Evolutionary conservation across 1,284 basidiomycete species (phyloP).

Genomic region (Kwoniella shivajii): DNA sequence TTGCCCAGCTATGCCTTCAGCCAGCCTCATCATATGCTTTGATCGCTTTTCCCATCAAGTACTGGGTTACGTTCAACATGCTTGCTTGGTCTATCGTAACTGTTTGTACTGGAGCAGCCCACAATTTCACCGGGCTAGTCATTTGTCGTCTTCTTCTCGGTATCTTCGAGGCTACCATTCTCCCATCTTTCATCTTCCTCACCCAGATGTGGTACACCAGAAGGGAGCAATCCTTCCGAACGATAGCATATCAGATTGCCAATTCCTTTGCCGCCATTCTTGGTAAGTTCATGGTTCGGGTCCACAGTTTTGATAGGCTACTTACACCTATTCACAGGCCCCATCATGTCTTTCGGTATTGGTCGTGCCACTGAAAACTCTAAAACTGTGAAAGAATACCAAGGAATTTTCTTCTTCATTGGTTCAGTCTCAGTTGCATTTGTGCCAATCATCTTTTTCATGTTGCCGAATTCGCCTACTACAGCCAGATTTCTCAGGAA

Average conservation of each 20-base stretch:
- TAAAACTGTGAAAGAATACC: constrained; percentile 19
- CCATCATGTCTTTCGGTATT: constrained; percentile 20
- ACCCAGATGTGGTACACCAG: constrained; percentile 31
- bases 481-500: constrained; percentile 28
- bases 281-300: constrained; percentile 31
- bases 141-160: constrained; percentile 28
- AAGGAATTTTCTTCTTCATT: constrained; percentile 28
- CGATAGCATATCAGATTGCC: constrained; percentile 40
- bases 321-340: too few species aligned
- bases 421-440: constrained; percentile 21
- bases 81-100: constrained; percentile 50
- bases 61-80: constrained; percentile 57
- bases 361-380: constrained; percentile 15
- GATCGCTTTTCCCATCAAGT: constrained; percentile 56
- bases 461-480: constrained; percentile 23
- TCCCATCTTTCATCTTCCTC: constrained; percentile 30
- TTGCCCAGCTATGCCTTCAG: constrained; percentile 58
- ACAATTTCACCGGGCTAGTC: constrained; percentile 53
- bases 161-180: constrained; percentile 36
- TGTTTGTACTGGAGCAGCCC: constrained; percentile 52
- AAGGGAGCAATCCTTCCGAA: constrained; percentile 54
- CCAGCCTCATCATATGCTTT: constrained; percentile 56
- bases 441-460: constrained; percentile 17
- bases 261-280: constrained; percentile 44
- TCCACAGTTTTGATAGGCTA: too few species aligned